Base-by-base conservation (phyloP, 2,329 filamentous ascomycete species). In the Cercospora beticola region DNA sequence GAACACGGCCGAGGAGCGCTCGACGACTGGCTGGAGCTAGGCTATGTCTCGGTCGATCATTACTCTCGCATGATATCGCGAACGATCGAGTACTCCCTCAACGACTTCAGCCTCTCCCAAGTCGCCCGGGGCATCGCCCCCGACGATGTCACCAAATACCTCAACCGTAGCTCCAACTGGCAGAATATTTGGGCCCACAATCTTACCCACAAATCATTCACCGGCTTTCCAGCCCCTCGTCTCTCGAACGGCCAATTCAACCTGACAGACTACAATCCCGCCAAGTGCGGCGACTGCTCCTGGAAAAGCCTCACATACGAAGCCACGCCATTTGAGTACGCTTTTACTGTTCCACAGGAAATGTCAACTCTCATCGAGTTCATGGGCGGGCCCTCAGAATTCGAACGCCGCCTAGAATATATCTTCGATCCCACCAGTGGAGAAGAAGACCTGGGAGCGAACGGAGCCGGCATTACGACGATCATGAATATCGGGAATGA, bases 1-100 rank as follows among this genome's bases (percentile, higher is more conserved):
- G 81, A 82, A 63, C 79, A 83, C 70, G 82, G 82, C 0, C 79
- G 81, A 1, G 79, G 78, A 5, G 81, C 80, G 0, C 74, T 83
- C 3, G 76, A 80, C 64, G 81, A 83, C 66, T 82, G 81, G 80
- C 78, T 82, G n/a, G 74, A 77, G 1, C 74, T 82, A 2, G 80
- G 81, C 49, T 82, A 81, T 60, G 65, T 83, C 4, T 80, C 80
- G 1, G 66, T 74, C 8, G 30, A 79, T 75, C 46, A 78, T 76
- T 72, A 75, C 59, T 79, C 80, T 1, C 76, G 81, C 9, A 74
- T 77, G 1, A 76, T 83, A 0, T 81, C 80, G 0, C 79, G 81
- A 23, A 80, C 80, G 0, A 79, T 82, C 1, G 81, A 82, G 64
- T 83, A 82, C 68, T 75, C 80, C 0, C 74, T 82, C 6, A 82